phyloP scores from a whole-genome alignment of 2,329 filamentous ascomycete genomes.

The Claviceps arundinis region DNA sequence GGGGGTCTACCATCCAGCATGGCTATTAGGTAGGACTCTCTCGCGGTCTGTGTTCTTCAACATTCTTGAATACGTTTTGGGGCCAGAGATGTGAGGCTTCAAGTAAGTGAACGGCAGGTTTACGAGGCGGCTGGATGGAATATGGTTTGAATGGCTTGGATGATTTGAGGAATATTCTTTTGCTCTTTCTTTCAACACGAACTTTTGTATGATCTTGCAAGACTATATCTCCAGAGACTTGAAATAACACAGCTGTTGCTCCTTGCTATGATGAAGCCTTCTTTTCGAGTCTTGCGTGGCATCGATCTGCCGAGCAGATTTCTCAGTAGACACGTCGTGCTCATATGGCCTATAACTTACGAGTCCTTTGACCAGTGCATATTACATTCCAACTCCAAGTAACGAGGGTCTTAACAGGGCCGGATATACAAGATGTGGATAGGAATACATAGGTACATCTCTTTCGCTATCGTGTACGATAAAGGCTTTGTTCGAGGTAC shows the following conservation, averaged over 20 bases:
- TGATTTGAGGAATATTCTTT: background rate
- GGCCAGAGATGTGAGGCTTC: too few species aligned
- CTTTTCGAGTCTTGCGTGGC: background rate
- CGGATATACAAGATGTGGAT: too few species aligned
- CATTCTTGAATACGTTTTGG: background rate
- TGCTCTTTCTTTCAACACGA: background rate
- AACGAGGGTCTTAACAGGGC: too few species aligned
- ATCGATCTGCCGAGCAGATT: background rate
- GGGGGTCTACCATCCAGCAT: background rate
- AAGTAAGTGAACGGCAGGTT: too few species aligned
- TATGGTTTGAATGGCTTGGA: background rate
- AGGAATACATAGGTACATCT: too few species aligned
- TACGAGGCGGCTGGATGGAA: background rate
- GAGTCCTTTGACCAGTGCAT: too few species aligned
- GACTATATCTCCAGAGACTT: background rate
- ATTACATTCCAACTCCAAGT: too few species aligned
- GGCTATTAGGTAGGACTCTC: background rate
- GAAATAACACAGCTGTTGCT: conserved; percentile 1
- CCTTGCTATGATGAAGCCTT: background rate
- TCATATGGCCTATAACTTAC: too few species aligned
- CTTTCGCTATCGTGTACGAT: too few species aligned
- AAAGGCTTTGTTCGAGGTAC: too few species aligned
- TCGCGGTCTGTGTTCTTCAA: background rate
- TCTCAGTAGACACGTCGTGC: too few species aligned
- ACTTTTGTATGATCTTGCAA: conserved; percentile 9